Conservation (phyloP, 345 rosid species). For the Passiflora organensis region DNA sequence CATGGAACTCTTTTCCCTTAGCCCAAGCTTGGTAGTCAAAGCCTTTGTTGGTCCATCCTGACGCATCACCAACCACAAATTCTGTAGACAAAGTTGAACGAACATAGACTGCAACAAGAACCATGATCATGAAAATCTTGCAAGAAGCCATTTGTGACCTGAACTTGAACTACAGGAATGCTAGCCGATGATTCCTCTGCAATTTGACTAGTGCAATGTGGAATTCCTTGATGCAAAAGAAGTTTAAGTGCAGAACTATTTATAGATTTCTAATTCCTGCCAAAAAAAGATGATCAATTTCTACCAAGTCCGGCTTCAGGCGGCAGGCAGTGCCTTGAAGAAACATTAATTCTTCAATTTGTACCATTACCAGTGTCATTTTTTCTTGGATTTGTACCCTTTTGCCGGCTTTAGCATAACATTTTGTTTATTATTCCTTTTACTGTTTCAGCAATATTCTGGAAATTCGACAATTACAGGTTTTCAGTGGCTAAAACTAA, state of each 20-base stretch:
- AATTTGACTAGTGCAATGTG: neutral
- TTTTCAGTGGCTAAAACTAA: too few relatives aligned
- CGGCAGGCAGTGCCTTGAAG: too few relatives aligned
- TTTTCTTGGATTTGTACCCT: too few relatives aligned
- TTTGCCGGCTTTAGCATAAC: neutral
- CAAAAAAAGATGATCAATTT: neutral
- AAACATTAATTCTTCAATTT: too few relatives aligned
- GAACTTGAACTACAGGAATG: too few relatives aligned
- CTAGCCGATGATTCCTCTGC: too few relatives aligned
- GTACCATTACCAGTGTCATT: too few relatives aligned
- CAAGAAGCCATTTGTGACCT: constrained; percentile 38
- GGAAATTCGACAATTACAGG: too few relatives aligned
- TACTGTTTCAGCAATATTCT: neutral
- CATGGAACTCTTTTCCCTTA: constrained; percentile 22
- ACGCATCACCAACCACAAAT: constrained; percentile 14
- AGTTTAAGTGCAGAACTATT: neutral
- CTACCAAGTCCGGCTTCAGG: neutral
- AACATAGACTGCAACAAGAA: constrained; percentile 11
- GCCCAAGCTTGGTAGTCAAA: constrained; percentile 32
- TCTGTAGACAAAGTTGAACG: constrained; percentile 22
- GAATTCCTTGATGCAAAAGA: neutral
- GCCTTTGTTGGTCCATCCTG: constrained; percentile 13
- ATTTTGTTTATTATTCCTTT: neutral
- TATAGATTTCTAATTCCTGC: neutral
- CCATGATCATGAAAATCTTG: constrained; percentile 4